A percentile compares a stretch with the other conserved stretches of the same genome.
These are phyloP conservation scores for Zea mays DNA, from an alignment of 176 grass and related monocot species.

Conservation along the genomic window DNA sequence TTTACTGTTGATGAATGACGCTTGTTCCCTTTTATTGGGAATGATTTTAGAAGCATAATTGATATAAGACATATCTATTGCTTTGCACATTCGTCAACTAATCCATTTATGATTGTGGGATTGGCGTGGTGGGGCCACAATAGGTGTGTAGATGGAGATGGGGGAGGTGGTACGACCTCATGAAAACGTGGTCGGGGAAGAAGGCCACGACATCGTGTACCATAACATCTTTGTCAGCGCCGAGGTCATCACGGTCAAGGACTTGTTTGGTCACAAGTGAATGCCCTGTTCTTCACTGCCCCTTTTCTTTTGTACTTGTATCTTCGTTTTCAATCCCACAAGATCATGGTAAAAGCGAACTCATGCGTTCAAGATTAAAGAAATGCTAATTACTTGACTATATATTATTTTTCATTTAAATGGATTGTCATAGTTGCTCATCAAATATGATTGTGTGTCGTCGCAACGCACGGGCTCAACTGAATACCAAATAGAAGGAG, in stretches of 20 bases:
- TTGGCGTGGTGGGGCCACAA: too few relatives aligned
- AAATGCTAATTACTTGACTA: background rate
- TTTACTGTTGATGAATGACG: too few relatives aligned
- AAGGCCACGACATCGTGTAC: constrained; percentile 87
- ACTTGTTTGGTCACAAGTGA: constrained; percentile 95
- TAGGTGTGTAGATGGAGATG: constrained; percentile 35
- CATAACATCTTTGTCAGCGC: constrained; percentile 68
- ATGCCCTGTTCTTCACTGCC: background rate
- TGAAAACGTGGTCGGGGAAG: constrained; percentile 73
- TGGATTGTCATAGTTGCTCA: too few relatives aligned
- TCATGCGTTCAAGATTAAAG: background rate
- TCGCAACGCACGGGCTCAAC: too few relatives aligned
- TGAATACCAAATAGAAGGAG: too few relatives aligned
- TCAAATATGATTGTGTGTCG: too few relatives aligned
- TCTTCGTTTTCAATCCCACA: background rate
- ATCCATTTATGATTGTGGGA: too few relatives aligned
- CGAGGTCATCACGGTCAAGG: constrained; percentile 80
- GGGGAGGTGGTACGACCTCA: constrained; percentile 16
- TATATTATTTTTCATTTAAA: too few relatives aligned
- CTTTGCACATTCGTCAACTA: too few relatives aligned
- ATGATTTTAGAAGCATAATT: too few relatives aligned
- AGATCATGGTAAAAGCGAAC: background rate
- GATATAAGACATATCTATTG: too few relatives aligned
- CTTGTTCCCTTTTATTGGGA: too few relatives aligned
- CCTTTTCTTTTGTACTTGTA: background rate